Evolutionary conservation across 1,284 basidiomycete species (phyloP).

Genomic region (Xerocomus subilludens): DNA sequence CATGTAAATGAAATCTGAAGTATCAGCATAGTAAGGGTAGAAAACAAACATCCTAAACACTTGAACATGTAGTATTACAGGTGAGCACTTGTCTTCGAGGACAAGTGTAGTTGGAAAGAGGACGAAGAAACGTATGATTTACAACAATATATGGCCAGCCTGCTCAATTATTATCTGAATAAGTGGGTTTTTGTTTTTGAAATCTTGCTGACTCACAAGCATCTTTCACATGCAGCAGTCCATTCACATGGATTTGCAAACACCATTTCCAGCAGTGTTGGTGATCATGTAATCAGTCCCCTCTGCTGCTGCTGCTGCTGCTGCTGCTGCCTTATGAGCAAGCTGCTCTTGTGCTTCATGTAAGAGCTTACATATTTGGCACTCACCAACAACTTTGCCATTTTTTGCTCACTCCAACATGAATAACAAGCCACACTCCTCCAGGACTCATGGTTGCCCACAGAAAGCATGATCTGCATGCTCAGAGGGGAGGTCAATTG

Average conservation of each 20-base stretch:
- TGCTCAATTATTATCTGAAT: slow-evolving; percentile 20
- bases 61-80: no score
- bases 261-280: no score
- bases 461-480: slow-evolving; percentile 36
- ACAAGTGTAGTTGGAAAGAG: no score
- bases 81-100: no score
- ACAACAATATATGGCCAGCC: slow-evolving; percentile 19
- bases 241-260: neutral
- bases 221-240: slow-evolving; percentile 28
- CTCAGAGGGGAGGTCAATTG: slow-evolving; percentile 34
- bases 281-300: no score
- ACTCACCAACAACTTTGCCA: slow-evolving; percentile 19
- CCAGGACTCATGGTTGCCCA: slow-evolving; percentile 55
- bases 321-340: neutral
- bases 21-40: no score
- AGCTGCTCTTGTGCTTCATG: slow-evolving; percentile 5
- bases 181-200: slow-evolving; percentile 25
- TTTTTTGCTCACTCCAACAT: slow-evolving; percentile 26
- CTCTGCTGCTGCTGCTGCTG: no score
- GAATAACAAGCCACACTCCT: slow-evolving; percentile 36
- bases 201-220: slow-evolving; percentile 22
- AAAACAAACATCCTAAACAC: no score
- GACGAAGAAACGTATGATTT: no score
- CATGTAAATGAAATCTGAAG: no score
- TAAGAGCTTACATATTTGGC: slow-evolving; percentile 17